phyloP scores from a whole-genome alignment of 2,329 filamentous ascomycete genomes.

The Sporothrix mexicana region DNA sequence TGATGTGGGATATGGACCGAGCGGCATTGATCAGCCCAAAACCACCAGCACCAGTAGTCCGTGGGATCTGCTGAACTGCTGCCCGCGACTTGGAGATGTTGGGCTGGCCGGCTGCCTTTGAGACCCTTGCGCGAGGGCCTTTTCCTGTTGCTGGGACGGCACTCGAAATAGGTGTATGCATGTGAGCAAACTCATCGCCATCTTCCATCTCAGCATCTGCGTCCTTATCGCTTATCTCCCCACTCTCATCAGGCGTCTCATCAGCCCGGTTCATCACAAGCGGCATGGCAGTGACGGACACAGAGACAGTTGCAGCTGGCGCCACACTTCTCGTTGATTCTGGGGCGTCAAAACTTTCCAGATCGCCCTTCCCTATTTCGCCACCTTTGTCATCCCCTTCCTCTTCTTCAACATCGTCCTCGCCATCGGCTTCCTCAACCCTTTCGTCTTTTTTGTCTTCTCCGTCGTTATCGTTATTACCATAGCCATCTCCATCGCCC shows the following conservation, averaged over 20 bases:
- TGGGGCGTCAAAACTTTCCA: no score
- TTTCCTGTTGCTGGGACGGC: neutral
- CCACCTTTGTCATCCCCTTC: no score
- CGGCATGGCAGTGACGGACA: no score
- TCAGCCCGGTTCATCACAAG: no score
- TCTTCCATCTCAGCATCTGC: constrained; percentile 62
- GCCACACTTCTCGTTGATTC: no score
- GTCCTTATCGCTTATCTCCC: constrained; percentile 27
- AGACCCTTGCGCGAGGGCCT: neutral
- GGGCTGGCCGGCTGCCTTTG: constrained; percentile 2
- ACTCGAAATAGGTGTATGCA: constrained; percentile 49
- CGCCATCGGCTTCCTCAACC: no score
- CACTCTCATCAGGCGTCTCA: no score
- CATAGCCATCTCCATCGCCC: neutral
- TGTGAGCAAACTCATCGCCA: constrained; percentile 60
- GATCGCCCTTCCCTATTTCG: no score
- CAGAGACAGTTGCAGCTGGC: no score
- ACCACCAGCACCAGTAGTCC: constrained; percentile 39
- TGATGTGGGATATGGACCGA: constrained; percentile 48
- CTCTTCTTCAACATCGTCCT: no score
- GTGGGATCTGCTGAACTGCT: constrained; percentile 42
- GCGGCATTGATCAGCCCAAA: constrained; percentile 27
- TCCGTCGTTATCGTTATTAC: neutral
- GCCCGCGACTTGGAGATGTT: constrained; percentile 43
- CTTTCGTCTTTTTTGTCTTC: constrained; percentile 21